Evolutionary conservation across 139 green algal genomes (phyloP).

Genomic region (Coccomyxa sp.): DNA sequence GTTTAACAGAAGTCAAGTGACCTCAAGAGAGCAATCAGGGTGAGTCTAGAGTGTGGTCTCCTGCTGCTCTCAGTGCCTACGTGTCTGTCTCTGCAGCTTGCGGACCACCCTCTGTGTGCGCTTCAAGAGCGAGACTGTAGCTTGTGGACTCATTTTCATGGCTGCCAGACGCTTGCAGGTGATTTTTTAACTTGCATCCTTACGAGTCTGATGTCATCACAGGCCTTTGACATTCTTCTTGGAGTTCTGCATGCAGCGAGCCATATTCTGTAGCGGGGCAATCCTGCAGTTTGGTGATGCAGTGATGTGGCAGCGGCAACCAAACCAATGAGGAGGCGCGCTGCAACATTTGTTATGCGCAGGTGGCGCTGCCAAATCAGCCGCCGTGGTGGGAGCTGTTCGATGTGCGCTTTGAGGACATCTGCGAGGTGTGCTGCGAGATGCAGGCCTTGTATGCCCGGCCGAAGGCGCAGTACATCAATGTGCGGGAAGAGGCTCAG

Average conservation of each 20-base stretch:
- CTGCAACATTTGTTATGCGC: background rate
- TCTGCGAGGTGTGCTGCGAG: constrained; percentile 54
- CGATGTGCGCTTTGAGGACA: constrained; percentile 45
- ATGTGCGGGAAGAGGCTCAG: constrained; percentile 12
- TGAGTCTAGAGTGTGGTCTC: no score
- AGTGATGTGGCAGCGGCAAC: background rate
- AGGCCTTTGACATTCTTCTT: background rate
- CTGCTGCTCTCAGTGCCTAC: no score
- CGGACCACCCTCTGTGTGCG: constrained; percentile 86
- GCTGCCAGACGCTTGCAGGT: constrained; percentile 69
- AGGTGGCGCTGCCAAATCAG: constrained; percentile 64
- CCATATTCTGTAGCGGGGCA: background rate
- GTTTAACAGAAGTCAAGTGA: no score
- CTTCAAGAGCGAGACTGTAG: constrained; percentile 74
- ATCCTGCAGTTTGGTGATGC: background rate
- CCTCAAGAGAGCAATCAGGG: no score
- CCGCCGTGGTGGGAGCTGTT: constrained; percentile 81
- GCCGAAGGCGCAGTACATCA: constrained; percentile 43
- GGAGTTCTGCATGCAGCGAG: background rate
- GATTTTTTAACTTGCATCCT: background rate
- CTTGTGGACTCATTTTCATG: constrained; percentile 85
- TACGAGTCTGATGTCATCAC: background rate
- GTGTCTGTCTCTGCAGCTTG: no score
- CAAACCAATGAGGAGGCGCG: background rate
- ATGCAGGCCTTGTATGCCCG: constrained; percentile 56